Evolutionary conservation across 1,284 basidiomycete species (phyloP).

Genomic region (Tilletia setariae): DNA sequence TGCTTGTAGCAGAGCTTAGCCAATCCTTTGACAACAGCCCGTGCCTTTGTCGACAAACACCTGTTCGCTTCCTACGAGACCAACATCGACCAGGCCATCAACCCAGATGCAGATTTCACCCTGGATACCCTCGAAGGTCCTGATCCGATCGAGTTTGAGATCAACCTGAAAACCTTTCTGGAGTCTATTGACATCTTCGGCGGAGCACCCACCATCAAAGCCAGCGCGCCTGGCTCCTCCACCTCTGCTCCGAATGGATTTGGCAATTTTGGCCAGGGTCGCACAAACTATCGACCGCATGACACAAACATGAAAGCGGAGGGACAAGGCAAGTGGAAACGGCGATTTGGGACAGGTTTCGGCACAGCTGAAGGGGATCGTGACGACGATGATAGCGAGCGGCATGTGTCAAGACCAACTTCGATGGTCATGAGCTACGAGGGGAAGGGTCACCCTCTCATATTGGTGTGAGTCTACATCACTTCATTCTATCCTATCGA

Average conservation of each 20-base stretch:
- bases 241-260: conserved; percentile 5
- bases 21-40: no score
- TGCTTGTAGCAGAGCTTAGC: conserved; percentile 13
- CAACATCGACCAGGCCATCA: conserved; percentile 22
- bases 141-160: conserved; percentile 64
- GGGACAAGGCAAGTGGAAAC: conserved; percentile 13
- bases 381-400: conserved; percentile 19
- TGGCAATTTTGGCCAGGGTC: not conserved
- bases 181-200: conserved; percentile 91
- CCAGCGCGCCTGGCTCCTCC: conserved; percentile 12
- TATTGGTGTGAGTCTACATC: conserved; percentile 23
- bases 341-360: conserved; percentile 11
- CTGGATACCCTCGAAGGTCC: conserved; percentile 12
- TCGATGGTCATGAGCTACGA: conserved; percentile 58
- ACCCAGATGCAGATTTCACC: conserved; percentile 47
- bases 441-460: conserved; percentile 39
- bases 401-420: conserved; percentile 36
- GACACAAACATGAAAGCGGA: conserved; percentile 4
- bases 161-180: conserved; percentile 74
- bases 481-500: not conserved
- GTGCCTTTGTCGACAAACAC: conserved; percentile 75
- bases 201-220: conserved; percentile 61
- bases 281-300: not conserved
- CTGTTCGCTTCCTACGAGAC: conserved; percentile 71
- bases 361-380: conserved; percentile 3